Evolutionary conservation across 805 yeast genomes (phyloP), one percentile per base, ranked within the genome.

Genomic region (Suhomyces vadensis): DNA sequence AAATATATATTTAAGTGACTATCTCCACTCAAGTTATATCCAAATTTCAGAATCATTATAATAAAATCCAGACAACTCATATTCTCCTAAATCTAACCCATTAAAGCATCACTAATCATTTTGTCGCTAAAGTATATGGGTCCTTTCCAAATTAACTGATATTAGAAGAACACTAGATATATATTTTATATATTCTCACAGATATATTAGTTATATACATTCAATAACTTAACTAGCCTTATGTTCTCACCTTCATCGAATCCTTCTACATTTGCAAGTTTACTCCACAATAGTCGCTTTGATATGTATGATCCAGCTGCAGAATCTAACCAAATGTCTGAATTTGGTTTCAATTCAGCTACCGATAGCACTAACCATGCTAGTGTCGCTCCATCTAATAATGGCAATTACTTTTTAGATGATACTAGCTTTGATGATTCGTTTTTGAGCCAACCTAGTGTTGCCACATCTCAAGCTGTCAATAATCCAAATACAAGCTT

Each of bases 241-340:
- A 50, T 50, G 53, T 50, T 47, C 42, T 45, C 44, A 10, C 41
- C 55, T 22, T 29, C 43, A 1, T 39, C 45, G 14, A 46, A 26
- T 27, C 39, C 38, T 13, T 17, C 41, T 24, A 44, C 39, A 14
- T 40, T 20, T 29, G 33, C 20, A 23, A 23, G 25, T 9, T 23
- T 23, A 29, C 33, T 14, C 33, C 33, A 29, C 19, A 29, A 44
- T 20, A 49, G 38, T 35, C 52, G 52, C 35, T 43, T 49, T 42
- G 55, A 49, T 35, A 54, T 52, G 57, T 44, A 52, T 38, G 59
- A 53, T 37, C 54, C 53, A 16, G 16, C 41, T 11, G 43, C 51
- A 31, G 56, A 52, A 25, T 35, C 49, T 27, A 41, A 35, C 40
- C 53, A 42, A 19, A 25, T 41, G 37, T 50, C 39, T 38, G 54